phyloP scores from a whole-genome alignment of 2,329 filamentous ascomycete genomes.

The Elsinoe ampelina region DNA sequence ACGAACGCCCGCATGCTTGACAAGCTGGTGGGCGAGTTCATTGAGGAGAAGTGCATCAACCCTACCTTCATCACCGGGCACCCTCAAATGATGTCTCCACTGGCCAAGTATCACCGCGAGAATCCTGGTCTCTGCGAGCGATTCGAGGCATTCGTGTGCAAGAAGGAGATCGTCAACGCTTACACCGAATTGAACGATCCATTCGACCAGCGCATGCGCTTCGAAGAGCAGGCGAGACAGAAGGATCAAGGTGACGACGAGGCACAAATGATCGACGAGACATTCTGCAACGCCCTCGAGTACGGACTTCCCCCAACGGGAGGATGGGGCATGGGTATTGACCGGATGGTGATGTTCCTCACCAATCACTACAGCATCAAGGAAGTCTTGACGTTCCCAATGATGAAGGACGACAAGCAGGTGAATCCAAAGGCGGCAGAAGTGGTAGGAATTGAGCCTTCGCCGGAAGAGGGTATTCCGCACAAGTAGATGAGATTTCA shows the following conservation, averaged over 20 bases:
- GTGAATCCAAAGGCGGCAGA: slow-evolving; percentile 48
- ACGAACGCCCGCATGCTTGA: slow-evolving; percentile 97
- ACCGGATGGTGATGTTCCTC: slow-evolving; percentile 90
- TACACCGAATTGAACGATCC: slow-evolving; percentile 98
- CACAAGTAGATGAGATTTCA: slow-evolving; percentile 10
- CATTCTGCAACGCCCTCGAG: slow-evolving; percentile 83
- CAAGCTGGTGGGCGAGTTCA: slow-evolving; percentile 81
- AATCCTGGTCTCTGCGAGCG: slow-evolving; percentile 83
- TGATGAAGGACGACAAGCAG: slow-evolving; percentile 79
- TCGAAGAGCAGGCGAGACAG: slow-evolving; percentile 91
- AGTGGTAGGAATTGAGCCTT: slow-evolving; percentile 50
- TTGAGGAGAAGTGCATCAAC: slow-evolving; percentile 88
- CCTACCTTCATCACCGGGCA: slow-evolving; percentile 88
- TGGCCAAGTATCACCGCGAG: slow-evolving; percentile 87
- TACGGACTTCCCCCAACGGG: slow-evolving; percentile 88
- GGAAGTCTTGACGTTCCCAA: slow-evolving; percentile 92
- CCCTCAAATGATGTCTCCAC: slow-evolving; percentile 74
- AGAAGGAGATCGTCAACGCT: slow-evolving; percentile 94
- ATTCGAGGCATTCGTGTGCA: slow-evolving; percentile 94
- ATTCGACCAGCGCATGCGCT: slow-evolving; percentile 83
- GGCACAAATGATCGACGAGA: slow-evolving; percentile 91
- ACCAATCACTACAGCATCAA: slow-evolving; percentile 94
- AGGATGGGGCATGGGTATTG: slow-evolving; percentile 94
- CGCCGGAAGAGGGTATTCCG: slow-evolving; percentile 45
- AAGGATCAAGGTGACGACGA: slow-evolving; percentile 97